A percentile compares a stretch with the other conserved stretches of the same genome.
Evolutionary conservation across 2,329 filamentous ascomycete species (phyloP).

Genomic region (Aspergillus costaricaensis): DNA sequence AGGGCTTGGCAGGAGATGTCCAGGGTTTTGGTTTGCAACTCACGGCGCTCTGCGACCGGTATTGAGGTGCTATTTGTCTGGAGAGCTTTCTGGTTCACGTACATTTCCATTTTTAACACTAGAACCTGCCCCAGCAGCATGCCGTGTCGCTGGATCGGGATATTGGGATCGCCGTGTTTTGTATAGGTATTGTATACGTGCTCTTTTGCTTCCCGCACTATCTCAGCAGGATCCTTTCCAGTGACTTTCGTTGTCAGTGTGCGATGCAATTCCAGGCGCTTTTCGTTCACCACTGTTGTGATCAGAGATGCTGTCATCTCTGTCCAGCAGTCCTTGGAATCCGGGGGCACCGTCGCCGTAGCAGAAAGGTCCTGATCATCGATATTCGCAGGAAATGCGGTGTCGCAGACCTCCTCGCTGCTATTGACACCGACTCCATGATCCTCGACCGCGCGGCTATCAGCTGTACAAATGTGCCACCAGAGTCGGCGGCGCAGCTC

Average conservation of each 20-base stretch:
- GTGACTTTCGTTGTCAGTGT: constrained; percentile 38
- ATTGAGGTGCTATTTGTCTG: background rate
- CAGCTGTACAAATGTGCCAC: constrained; percentile 53
- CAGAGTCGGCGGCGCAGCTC: constrained; percentile 57
- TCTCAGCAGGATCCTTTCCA: constrained; percentile 31
- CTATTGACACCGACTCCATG: constrained; percentile 58
- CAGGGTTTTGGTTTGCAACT: constrained; percentile 19
- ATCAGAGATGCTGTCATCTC: constrained; percentile 60
- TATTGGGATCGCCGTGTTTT: constrained; percentile 54
- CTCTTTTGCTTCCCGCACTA: constrained; percentile 48
- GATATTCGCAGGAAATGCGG: constrained; percentile 45
- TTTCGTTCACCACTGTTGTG: constrained; percentile 51
- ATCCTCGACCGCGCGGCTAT: constrained; percentile 57
- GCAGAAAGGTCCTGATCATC: constrained; percentile 57
- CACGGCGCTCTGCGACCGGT: background rate
- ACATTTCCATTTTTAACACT: constrained; percentile 40
- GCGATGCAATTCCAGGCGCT: constrained; percentile 6
- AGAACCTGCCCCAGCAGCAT: constrained; percentile 32
- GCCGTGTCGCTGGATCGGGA: constrained; percentile 48
- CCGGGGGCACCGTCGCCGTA: constrained; percentile 51
- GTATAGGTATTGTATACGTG: constrained; percentile 54
- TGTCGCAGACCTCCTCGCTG: constrained; percentile 47
- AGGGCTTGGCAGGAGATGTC: constrained; percentile 37
- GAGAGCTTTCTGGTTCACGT: constrained; percentile 27
- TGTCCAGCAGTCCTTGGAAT: constrained; percentile 55